A percentile compares a stretch with the other conserved stretches of the same genome.
Evolutionary conservation across 768 basidiomycete species (phyloP).

Genomic region (Kwoniella pini): DNA sequence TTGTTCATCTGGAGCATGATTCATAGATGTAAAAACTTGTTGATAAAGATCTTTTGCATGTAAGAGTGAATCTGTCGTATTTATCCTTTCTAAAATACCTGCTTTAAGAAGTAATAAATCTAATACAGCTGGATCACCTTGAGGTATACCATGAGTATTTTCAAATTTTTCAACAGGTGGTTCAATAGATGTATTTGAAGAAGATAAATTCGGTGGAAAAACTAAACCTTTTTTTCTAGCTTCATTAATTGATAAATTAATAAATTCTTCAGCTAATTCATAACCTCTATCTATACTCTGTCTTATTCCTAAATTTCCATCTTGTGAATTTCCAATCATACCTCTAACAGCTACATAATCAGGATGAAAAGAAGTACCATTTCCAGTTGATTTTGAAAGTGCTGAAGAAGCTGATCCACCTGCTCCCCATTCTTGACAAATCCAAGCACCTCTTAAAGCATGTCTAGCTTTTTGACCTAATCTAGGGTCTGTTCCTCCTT

Average conservation of each 20-base stretch:
- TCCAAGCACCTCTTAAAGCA: conserved; percentile 49
- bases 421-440: conserved; percentile 45
- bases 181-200: conserved; percentile 9
- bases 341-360: conserved; percentile 29
- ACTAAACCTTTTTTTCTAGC: conserved; percentile 39
- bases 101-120: conserved; percentile 51
- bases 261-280: conserved; percentile 48
- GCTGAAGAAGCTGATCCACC: conserved; percentile 29
- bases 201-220: conserved; percentile 39
- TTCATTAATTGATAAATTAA: conserved; percentile 43
- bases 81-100: conserved; percentile 48
- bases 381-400: conserved; percentile 22
- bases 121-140: conserved; percentile 37
- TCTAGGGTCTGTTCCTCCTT: conserved; percentile 44
- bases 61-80: conserved; percentile 27
- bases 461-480: conserved; percentile 48
- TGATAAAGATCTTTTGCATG: conserved; percentile 50
- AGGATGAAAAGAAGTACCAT: conserved; percentile 23
- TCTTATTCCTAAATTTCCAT: conserved; percentile 5
- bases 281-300: conserved; percentile 43
- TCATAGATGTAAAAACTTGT: conserved; percentile 31
- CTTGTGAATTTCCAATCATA: conserved; percentile 28
- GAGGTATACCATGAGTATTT: conserved; percentile 5
- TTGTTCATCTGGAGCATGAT: conserved; percentile 9
- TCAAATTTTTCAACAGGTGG: conserved; percentile 2